A percentile compares a stretch with the other conserved stretches of the same genome.
Conservation (phyloP, 2,329 filamentous ascomycete species). For the Phoma sp. region DNA sequence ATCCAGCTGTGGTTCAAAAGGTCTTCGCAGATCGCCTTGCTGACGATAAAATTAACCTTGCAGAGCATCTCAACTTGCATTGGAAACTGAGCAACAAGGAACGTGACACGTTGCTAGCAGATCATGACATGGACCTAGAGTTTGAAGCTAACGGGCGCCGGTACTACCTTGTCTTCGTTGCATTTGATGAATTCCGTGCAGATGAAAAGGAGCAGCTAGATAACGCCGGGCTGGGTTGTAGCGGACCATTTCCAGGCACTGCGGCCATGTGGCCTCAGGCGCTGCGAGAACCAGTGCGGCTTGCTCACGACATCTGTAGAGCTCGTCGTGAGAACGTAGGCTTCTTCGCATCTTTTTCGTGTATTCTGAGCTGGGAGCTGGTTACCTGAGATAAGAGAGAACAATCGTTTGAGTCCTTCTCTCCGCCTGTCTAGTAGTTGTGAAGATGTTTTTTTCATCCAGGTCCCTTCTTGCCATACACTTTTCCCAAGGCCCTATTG, state of each 20-base stretch:
- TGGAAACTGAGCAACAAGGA: not conserved
- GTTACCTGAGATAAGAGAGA: not conserved
- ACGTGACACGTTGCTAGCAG: constrained; percentile 7
- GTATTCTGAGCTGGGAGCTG: constrained; percentile 1
- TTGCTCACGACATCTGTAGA: constrained; percentile 4
- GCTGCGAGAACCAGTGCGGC: constrained; percentile 10
- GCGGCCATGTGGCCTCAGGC: not conserved
- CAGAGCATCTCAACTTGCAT: not conserved
- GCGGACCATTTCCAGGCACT: constrained; percentile 6
- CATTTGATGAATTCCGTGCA: not conserved
- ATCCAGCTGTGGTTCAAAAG: constrained; percentile 5
- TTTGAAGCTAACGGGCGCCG: constrained; percentile 3
- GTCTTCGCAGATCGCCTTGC: constrained; percentile 6
- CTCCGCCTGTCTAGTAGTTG: too few relatives aligned
- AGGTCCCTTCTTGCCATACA: too few relatives aligned
- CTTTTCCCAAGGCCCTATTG: too few relatives aligned
- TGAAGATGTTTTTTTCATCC: too few relatives aligned
- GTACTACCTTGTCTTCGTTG: constrained; percentile 9
- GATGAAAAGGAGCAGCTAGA: constrained; percentile 4
- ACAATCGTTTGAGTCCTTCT: too few relatives aligned
- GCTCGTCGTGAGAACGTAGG: not conserved
- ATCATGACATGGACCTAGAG: constrained; percentile 3
- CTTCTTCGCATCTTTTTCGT: not conserved
- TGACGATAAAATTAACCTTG: not conserved
- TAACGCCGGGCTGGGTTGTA: constrained; percentile 3